Conservation (phyloP, 352 stramenopile genomes). For the Phytopythium montanum region DNA sequence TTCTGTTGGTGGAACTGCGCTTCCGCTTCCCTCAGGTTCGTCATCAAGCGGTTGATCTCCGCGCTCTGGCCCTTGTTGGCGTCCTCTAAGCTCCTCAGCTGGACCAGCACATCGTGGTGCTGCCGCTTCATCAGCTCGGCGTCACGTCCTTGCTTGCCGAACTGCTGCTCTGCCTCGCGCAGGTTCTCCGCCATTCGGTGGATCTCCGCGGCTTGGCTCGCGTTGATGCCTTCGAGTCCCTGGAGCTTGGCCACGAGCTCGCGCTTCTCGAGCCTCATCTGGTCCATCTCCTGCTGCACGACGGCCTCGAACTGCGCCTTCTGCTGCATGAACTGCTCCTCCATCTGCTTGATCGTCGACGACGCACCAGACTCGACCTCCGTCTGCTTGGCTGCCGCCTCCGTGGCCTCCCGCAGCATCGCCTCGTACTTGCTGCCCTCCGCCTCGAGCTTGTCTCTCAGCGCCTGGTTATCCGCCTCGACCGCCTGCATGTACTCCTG, state of each 20-base stretch:
- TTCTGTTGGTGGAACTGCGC: slow-evolving; percentile 18
- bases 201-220: slow-evolving; percentile 10
- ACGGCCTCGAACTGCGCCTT: slow-evolving; percentile 38
- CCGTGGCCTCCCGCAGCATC: slow-evolving; percentile 18
- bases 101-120: slow-evolving; percentile 32
- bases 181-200: slow-evolving; percentile 3
- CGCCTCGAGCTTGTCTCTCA: slow-evolving; percentile 33
- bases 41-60: slow-evolving; percentile 50
- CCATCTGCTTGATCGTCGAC: slow-evolving; percentile 41
- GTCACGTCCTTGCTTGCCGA: slow-evolving; percentile 16
- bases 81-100: slow-evolving; percentile 49
- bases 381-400: slow-evolving; percentile 30
- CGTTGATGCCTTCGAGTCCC: slow-evolving; percentile 42
- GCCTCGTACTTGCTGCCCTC: slow-evolving; percentile 34
- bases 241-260: slow-evolving; percentile 42
- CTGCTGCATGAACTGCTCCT: slow-evolving; percentile 47
- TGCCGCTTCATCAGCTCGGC: slow-evolving; percentile 29
- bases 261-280: slow-evolving; percentile 35
- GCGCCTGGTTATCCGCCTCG: slow-evolving; percentile 34
- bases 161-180: slow-evolving; percentile 2
- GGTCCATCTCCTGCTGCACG: slow-evolving; percentile 26
- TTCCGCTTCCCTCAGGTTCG: slow-evolving; percentile 31
- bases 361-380: slow-evolving; percentile 41
- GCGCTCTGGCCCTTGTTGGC: slow-evolving; percentile 46
- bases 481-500: slow-evolving; percentile 33